Evolutionary conservation across 2,329 filamentous ascomycete genomes (phyloP).

Genomic region (Aspergillus hortae): DNA sequence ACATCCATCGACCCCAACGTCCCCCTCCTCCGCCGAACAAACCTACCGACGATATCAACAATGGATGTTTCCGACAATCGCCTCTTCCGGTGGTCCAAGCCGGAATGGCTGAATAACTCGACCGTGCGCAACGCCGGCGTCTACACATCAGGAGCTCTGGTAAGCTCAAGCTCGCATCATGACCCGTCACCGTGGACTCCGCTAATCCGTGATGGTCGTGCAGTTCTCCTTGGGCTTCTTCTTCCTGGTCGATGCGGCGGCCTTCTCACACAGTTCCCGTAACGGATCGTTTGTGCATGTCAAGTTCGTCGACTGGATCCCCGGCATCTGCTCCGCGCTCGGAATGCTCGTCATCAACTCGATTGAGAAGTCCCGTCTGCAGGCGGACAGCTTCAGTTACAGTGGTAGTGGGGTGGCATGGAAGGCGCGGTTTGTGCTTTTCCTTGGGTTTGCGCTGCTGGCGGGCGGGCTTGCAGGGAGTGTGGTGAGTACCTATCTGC

Average conservation of each 20-base stretch:
- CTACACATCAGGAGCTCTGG: conserved; percentile 63
- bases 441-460: conserved; percentile 66
- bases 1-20: background rate
- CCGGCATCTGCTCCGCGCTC: conserved; percentile 64
- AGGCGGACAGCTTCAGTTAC: conserved; percentile 63
- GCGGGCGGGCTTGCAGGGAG: conserved; percentile 65
- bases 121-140: conserved; percentile 62
- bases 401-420: conserved; percentile 64
- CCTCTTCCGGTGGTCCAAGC: conserved; percentile 65
- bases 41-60: background rate
- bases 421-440: conserved; percentile 66
- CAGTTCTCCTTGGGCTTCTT: conserved; percentile 69
- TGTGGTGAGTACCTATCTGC: conserved; percentile 45
- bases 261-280: conserved; percentile 59
- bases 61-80: conserved; percentile 50
- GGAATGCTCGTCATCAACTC: conserved; percentile 71
- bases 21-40: background rate
- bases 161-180: conserved; percentile 34
- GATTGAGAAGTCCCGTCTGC: conserved; percentile 65
- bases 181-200: background rate
- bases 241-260: conserved; percentile 64
- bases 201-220: background rate
- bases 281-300: conserved; percentile 63
- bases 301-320: conserved; percentile 70
- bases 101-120: conserved; percentile 64